Evolutionary conservation across 805 yeast species (phyloP).

Genomic region (Saccharomycopsis synnaedendra): DNA sequence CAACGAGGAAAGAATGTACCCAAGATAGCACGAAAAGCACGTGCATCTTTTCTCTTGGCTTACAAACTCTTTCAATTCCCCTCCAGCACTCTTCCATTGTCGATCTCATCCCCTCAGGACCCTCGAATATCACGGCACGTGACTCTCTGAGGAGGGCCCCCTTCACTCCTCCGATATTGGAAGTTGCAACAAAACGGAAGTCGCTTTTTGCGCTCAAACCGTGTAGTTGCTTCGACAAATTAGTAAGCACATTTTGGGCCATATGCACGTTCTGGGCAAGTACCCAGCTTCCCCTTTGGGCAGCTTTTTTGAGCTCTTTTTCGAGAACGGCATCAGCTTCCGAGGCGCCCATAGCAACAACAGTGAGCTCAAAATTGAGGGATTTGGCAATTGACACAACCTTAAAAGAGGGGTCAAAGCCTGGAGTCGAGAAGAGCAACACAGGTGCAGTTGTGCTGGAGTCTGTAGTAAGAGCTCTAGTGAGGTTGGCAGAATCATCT

Average conservation of each 20-base stretch:
- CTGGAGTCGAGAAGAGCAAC: slow-evolving; percentile 46
- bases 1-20: slow-evolving; percentile 57
- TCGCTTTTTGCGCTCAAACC: slow-evolving; percentile 20
- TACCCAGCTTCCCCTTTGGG: slow-evolving; percentile 53
- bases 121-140: slow-evolving; percentile 49
- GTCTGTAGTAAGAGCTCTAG: neutral
- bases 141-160: slow-evolving; percentile 43
- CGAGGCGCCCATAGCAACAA: slow-evolving; percentile 63
- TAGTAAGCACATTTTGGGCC: slow-evolving; percentile 51
- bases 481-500: neutral
- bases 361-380: slow-evolving; percentile 21
- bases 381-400: slow-evolving; percentile 34
- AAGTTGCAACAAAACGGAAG: slow-evolving; percentile 47
- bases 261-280: slow-evolving; percentile 74
- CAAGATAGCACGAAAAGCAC: slow-evolving; percentile 49
- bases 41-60: slow-evolving; percentile 34
- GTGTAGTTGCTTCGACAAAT: slow-evolving; percentile 37
- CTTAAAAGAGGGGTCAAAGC: slow-evolving; percentile 54
- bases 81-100: slow-evolving; percentile 26
- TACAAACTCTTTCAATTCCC: slow-evolving; percentile 21
- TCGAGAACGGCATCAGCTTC: slow-evolving; percentile 54
- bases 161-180: slow-evolving; percentile 29
- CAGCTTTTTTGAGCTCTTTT: slow-evolving; percentile 34
- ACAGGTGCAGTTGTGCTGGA: slow-evolving; percentile 26
- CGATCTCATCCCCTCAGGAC: slow-evolving; percentile 45